Evolutionary conservation across 257 asterid genomes (phyloP), one percentile per base, ranked within the genome.

Genomic region (Nicotiana noctiflora): DNA sequence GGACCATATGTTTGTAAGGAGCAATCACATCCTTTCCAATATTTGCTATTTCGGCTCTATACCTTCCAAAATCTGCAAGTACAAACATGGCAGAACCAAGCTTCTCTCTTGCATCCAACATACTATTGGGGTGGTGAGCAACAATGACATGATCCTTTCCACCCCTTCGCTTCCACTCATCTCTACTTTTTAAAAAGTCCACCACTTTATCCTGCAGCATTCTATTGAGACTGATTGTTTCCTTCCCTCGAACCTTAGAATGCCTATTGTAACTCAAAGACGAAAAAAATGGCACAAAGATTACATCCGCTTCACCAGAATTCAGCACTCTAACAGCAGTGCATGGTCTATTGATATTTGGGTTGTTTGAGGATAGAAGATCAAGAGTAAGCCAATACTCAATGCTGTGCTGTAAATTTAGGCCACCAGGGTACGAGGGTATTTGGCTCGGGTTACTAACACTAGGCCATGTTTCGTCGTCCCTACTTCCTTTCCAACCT

Each of bases 331-430:
- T 84, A 15, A 91, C 66, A 0, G 90, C 93, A 82, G 82, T 85
- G 68, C 98, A 94, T 0, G 94, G 90, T 82, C 97, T 80, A 44
- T 59, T 81, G 8, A 91, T 77, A 81, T 82, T 86, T 14, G 84
- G 84, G 11, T 60, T 59, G n/a, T 81, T 88, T 1, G 98, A 92
- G 13, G 91, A 87, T 4, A 94, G 89, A 72, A 94, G 95, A 72
- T 94, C 98, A 13, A 94, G 93, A 1, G 97, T 88, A 6, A 94
- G 93, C 97, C 97, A 94, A 72, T 94, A 91, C 80, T 90, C 98
- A 0, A 76, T 83, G 64, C 98, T 94, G 23, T 93, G 97, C 82
- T 93, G 98, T 29, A 86, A 65, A 79, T 91, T 93, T 70, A 94
- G 86, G 6, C 97, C 97, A 34, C 97, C 97, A 0, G 97, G 97